Base-by-base conservation (phyloP, 179 eudicot genomes). In the Sideroxylon spinosum region DNA sequence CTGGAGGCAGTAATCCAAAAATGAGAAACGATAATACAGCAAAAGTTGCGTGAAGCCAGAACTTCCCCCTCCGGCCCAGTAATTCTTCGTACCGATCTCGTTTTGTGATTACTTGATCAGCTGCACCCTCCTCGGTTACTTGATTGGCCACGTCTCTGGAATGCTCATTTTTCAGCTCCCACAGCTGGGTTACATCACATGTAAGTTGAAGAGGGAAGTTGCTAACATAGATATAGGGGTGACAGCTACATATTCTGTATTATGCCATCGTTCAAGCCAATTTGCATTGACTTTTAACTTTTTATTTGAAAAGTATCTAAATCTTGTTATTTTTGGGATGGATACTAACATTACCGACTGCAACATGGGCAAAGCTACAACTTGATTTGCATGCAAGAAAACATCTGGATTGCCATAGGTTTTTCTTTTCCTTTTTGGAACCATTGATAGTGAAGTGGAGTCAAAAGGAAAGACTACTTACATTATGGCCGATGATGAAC, bases 1-100 rank as follows among this genome's bases (percentile, higher is more conserved):
- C 67, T 12, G 98, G 97, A 20, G 97, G 88, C 59, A 92, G 71
- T 66, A 92, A 73, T 66, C 97, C 98, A 23, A 91, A 94, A 22
- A 89, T 48, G 62, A 94, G 76, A 88, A 83, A 94, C 22, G 97
- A 91, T 78, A 91, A 71, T 16, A 93, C 61, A 7, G 90, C 89
- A 53, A 90, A 73, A 1, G 78, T 73, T 71, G 92, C 86, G 60
- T 95, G 99, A 48, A 88, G 83, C 37, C 71, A 28, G 77, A 88
- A 93, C 73, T 93, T 87, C 59, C 84, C 76, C 79, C 88, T 88
- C 65, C 79, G 85, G 29, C 99, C 99, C 8, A 95, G 85, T 69
- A 84, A 86, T 68, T 87, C 86, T 79, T 76, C 79, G 77, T 93
- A 91, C 6, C 87, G 90, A 52, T 88, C 86, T 55, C n/a, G 69